Conservation (phyloP, 306 rosid species). For the Vachellia pachyceras region DNA sequence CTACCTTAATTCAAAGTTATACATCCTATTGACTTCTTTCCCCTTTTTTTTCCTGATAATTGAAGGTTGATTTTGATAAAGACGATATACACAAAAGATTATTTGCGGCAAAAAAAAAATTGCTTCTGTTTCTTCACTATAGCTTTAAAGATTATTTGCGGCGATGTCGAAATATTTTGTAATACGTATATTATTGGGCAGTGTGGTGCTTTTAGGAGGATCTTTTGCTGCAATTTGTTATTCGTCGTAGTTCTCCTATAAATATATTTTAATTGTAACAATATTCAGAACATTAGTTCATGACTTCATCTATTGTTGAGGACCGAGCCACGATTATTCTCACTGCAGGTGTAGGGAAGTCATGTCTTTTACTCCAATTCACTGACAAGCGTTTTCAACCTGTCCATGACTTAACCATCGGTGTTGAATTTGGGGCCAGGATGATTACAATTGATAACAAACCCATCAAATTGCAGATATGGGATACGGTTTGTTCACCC, state of each 20-base stretch:
- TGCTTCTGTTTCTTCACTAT: background rate
- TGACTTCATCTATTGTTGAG: conserved; percentile 5
- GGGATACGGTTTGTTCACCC: conserved; percentile 86
- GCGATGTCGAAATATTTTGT: background rate
- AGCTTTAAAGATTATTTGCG: background rate
- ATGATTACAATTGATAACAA: conserved; percentile 93
- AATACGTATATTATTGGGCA: background rate
- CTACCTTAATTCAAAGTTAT: conserved; percentile 7
- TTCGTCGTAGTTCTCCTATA: conserved; percentile 8
- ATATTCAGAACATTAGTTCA: background rate
- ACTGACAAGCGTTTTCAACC: conserved; percentile 99
- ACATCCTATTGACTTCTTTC: background rate
- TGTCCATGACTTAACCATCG: conserved; percentile 93
- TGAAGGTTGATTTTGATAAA: conserved; percentile 3
- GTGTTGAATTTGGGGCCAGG: conserved; percentile 98
- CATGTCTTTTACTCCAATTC: conserved; percentile 96
- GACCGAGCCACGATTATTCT: background rate
- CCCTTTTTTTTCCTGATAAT: background rate
- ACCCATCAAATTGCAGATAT: conserved; percentile 95
- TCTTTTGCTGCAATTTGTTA: background rate
- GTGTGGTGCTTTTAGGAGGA: background rate
- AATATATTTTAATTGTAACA: background rate
- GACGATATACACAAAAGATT: conserved; percentile 17
- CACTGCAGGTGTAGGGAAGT: conserved; percentile 88
- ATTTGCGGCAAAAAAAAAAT: too few relatives aligned